These are phyloP conservation scores for Mucor lusitanicus DNA, from an alignment of 371 early-diverging fungal species.

Conservation along the genomic window DNA sequence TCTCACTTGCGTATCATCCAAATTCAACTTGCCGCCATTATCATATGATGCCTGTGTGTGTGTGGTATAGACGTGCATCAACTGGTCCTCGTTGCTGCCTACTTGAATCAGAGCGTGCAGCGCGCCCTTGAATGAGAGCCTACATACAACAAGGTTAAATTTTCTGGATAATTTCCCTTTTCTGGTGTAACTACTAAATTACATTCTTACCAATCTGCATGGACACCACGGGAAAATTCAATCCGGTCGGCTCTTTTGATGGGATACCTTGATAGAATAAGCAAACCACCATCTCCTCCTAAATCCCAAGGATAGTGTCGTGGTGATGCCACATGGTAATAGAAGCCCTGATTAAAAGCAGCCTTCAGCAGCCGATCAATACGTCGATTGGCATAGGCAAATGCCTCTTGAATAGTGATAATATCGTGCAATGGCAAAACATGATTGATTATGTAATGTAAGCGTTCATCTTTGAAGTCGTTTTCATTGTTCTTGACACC, in stretches of 20 bases:
- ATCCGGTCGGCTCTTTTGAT: constrained; percentile 57
- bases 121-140: constrained; percentile 76
- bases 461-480: constrained; percentile 77
- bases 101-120: constrained; percentile 72
- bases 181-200: constrained; percentile 5
- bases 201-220: constrained; percentile 72
- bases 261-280: constrained; percentile 73
- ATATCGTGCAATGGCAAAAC: constrained; percentile 75
- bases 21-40: constrained; percentile 38
- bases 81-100: constrained; percentile 23
- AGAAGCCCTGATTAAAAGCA: constrained; percentile 72
- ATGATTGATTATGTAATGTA: constrained; percentile 64
- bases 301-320: constrained; percentile 62
- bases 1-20: constrained; percentile 57
- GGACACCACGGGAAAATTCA: constrained; percentile 67
- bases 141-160: constrained; percentile 10
- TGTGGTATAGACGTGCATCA: constrained; percentile 77
- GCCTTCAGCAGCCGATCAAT: constrained; percentile 50
- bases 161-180: background rate
- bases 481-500: constrained; percentile 70
- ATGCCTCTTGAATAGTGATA: constrained; percentile 83
- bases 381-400: constrained; percentile 70
- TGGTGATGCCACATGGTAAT: constrained; percentile 55
- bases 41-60: constrained; percentile 82
- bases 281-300: constrained; percentile 80